Evolutionary conservation across 192 early-diverging fungal genomes (phyloP), one percentile per base, ranked within the genome.

Genomic region (Hyaloraphidium curvatum): DNA sequence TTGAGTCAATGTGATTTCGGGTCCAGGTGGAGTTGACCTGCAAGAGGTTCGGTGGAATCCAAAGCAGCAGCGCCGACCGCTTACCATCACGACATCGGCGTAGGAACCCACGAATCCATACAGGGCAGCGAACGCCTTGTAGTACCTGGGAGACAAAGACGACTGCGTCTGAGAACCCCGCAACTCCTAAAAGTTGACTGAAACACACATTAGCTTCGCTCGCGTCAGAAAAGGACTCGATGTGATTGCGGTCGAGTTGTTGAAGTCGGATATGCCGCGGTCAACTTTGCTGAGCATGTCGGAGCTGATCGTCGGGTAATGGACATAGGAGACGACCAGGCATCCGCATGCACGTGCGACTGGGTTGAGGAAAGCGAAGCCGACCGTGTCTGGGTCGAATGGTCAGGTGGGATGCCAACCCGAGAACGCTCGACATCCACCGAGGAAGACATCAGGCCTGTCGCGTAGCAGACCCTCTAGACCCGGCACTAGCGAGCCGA

Each of bases 1-100:
- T 60, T n/a, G 68, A 50, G 55, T 86, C 80, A 41, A 99, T 87
- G 56, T 99, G 95, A 33, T 61, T 72, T 31, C 80, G 73, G 16
- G 95, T 99, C 95, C 95, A 99, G 1, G 83, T 76, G 7, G 92
- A 97, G 67, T 99, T 96, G n/a, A 82, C 66, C 69, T 71, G 2
- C 13, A 56, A 2, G n/a, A 30, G 21, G n/a, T 7, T 17, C n/a
- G 28, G 1, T 23, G 21, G 35, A 30, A 35, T 14, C 30, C 19
- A 52, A 40, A 3, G 30, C n/a, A 59, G 40, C 22, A 14, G 17
- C 2, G 50, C 7, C 43, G 23, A 19, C 14, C 1, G 13, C 52
- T 29, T 54, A 70, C 83, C 83, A 95, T 85, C 0, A 91, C 78
- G 1, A 78, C 67, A 59, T 86, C 73, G 0, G 87, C 79, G 59